phyloP scores from a whole-genome alignment of 2,329 filamentous ascomycete species.

The Ophiostoma piceae region DNA sequence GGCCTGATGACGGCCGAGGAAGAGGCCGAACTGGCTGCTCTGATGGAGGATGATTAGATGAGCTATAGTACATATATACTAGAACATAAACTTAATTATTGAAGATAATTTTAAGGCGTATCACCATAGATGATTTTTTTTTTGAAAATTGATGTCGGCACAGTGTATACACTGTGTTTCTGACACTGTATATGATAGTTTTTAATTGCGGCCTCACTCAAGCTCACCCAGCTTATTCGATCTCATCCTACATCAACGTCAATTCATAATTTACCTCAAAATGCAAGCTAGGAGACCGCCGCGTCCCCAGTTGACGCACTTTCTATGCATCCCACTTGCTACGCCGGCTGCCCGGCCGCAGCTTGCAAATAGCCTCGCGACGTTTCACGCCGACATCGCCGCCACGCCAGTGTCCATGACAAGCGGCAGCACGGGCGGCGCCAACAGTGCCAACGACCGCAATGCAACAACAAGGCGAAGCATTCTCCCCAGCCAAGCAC shows the following conservation, averaged over 20 bases:
- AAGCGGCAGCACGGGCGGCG: conserved; percentile 33
- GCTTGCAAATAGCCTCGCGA: conserved; percentile 55
- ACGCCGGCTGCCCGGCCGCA: conserved; percentile 56
- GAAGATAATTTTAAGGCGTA: background rate
- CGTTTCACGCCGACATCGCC: conserved; percentile 57
- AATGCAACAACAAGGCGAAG: conserved; percentile 15
- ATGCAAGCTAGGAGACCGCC: background rate
- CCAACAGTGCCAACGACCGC: conserved; percentile 29
- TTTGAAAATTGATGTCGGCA: background rate
- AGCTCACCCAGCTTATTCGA: background rate
- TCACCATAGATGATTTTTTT: background rate
- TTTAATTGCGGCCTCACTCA: background rate
- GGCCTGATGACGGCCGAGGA: conserved; percentile 75
- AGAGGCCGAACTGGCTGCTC: conserved; percentile 79
- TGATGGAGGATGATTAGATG: conserved; percentile 68
- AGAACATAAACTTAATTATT: background rate
- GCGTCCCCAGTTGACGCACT: conserved; percentile 53
- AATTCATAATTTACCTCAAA: background rate
- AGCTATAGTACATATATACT: background rate
- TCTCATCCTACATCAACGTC: background rate
- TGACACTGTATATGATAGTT: background rate
- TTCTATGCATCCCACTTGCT: conserved; percentile 69
- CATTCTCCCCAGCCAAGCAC: conserved; percentile 58
- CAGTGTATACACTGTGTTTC: background rate
- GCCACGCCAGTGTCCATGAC: conserved; percentile 27